Evolutionary conservation across 257 asterid species (phyloP).

Genomic region (Handroanthus guayacan): DNA sequence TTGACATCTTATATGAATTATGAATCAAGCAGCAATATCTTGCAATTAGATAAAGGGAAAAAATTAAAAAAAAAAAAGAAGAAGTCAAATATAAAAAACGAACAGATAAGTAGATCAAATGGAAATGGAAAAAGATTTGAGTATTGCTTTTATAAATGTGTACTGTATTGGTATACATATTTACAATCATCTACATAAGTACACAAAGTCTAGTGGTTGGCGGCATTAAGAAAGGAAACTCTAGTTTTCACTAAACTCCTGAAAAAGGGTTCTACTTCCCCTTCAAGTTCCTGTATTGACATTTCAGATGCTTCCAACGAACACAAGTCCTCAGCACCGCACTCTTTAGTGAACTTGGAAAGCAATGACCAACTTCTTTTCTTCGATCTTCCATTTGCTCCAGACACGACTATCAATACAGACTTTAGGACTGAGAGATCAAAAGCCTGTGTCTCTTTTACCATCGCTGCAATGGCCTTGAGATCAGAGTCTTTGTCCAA

Average conservation of each 20-base stretch:
- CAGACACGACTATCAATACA: constrained; percentile 29
- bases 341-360: not conserved
- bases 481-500: constrained; percentile 13
- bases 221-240: constrained; percentile 38
- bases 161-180: not conserved
- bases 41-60: too few species aligned
- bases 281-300: constrained; percentile 34
- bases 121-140: not conserved
- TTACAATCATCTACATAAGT: not conserved
- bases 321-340: constrained; percentile 6
- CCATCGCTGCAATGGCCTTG: constrained; percentile 1
- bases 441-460: constrained; percentile 25
- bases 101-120: not conserved
- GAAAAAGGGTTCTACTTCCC: constrained; percentile 27
- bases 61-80: too few species aligned
- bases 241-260: constrained; percentile 37
- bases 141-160: not conserved
- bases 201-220: constrained; percentile 32
- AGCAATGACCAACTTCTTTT: constrained; percentile 1
- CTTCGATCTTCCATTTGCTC: not conserved
- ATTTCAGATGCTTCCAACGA: constrained; percentile 26
- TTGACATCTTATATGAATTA: too few species aligned
- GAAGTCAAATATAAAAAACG: too few species aligned
- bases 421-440: constrained; percentile 37
- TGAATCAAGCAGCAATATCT: too few species aligned